Base-by-base conservation (phyloP, 257 asterid species). In the Solanum appendiculatum region DNA sequence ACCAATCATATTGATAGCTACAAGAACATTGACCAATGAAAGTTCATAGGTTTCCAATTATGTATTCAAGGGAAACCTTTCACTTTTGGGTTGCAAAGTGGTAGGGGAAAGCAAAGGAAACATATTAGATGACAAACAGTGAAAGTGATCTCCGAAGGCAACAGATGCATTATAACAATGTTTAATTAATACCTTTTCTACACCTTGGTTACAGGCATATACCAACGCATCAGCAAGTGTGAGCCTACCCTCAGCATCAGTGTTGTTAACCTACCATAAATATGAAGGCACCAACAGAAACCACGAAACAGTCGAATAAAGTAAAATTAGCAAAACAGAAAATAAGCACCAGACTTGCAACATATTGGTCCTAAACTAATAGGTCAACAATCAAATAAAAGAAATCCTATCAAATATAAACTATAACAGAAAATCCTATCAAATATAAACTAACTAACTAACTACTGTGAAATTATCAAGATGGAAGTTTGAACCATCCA, bases 241-340 rank as follows among this genome's bases (percentile, higher is more conserved):
- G 40, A 97, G 99, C 82, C 99, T 90, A 40, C 99, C 99, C 93
- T 97, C 99, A 31, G 99, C 99, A 91, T 97, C 99, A 39, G 99
- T 97, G 70, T 97, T 97, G 91, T 96, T 97, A 64, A 97, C 99
- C 99, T 95, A 88, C 75, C 15, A 86, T 21, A 48, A 48, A 56
- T 44, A 70, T 20, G 27, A 87, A 82, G 11, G 64, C 85, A 46
- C 85, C 39, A 80, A 80, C 9, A 16, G 64, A 18, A 29, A 25
- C 84, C 84, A 2, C 6, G 7, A 78, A 80, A 46, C 27, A 46
- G 64, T 46, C 64, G 16, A 46, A 78, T 44, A 46, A 80, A 46
- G 80, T 72, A n/a, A 72, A 72, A 36, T 33, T 33, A 69, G 25
- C 60, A 77, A 42, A 75, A 77, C 14, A 14, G 37, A 42, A 25